Percentiles rank a stretch among this genome's conserved stretches.
Evolutionary conservation across 352 stramenopile species (phyloP).

Genomic region (Globisporangium splendens): DNA sequence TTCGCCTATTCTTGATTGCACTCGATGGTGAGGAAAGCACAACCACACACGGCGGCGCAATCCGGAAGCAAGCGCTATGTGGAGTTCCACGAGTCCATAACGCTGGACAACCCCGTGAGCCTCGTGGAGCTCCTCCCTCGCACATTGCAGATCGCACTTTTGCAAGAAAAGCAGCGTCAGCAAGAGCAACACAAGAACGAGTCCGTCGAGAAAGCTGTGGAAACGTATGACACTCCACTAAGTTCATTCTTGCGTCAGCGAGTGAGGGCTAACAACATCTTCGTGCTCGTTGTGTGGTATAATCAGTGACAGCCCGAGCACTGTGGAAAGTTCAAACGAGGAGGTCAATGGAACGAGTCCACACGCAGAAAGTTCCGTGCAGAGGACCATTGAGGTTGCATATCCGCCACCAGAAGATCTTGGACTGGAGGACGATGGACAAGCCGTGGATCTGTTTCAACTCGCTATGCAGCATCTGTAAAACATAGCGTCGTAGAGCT

Average conservation of each 20-base stretch:
- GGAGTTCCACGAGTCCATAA: constrained; percentile 74
- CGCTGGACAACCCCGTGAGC: constrained; percentile 37
- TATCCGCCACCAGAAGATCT: not conserved
- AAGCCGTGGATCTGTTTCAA: constrained; percentile 12
- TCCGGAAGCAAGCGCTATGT: constrained; percentile 21
- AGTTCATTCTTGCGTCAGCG: not conserved
- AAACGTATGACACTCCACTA: not conserved
- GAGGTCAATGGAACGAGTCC: too few relatives aligned
- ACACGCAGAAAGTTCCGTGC: too few relatives aligned
- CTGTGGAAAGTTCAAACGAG: too few relatives aligned
- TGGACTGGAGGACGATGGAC: constrained; percentile 6
- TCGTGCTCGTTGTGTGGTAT: too few relatives aligned
- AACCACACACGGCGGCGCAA: not conserved
- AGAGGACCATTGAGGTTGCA: not conserved
- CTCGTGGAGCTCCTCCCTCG: constrained; percentile 27
- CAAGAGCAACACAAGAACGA: not conserved
- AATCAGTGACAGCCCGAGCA: too few relatives aligned
- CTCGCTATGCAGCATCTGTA: constrained; percentile 15
- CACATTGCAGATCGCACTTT: constrained; percentile 48
- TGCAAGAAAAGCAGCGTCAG: constrained; percentile 24
- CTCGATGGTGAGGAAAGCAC: not conserved
- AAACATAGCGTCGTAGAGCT: too few relatives aligned
- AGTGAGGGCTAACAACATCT: not conserved
- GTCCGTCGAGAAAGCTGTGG: too few relatives aligned
- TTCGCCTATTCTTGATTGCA: too few relatives aligned